Base-by-base conservation (phyloP, 176 grass and related monocot species). In the Raddia guianensis region DNA sequence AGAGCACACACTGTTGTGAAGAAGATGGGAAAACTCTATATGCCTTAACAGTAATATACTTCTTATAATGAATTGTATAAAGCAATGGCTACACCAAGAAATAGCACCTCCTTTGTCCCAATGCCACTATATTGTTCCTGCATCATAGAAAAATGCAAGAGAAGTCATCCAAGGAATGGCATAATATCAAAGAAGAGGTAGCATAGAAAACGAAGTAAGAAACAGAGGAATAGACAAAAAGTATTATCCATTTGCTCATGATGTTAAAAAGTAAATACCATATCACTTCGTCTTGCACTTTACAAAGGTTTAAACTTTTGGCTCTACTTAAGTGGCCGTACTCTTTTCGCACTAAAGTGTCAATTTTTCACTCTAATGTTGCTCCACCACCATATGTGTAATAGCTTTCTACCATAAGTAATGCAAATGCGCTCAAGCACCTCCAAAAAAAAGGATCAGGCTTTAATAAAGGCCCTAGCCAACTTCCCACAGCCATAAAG, bases 41-140 rank as follows among this genome's bases (percentile, higher is more conserved):
- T 70, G 49, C 2, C 20, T 72, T 3, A 43, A 15, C 6, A 54
- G 18, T 0, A 34, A 56, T 69, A 8, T 59, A 67, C n/a, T 37
- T 72, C 43, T 53, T 47, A 79, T 73, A 50, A 44, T 10, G 56
- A 84, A 74, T 9, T 42, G 48, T 71, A 43, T 16, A 81, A 21
- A 60, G 42, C 6, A 47, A 43, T 34, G 37, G 58, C 45, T 48
- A 66, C 6, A 85, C 33, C 20, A 75, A 63, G 35, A 88, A 79
- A 34, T 27, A 74, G 55, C 79, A 97, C 92, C 95, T 97, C 95
- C 11, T 92, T 85, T 73, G 87, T 92, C 87, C 77, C 82, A 9
- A 94, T 68, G 81, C 81, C 90, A 85, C 3, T 61, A 72, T 94
- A 89, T 37, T 89, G 66, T 70, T 69, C 87, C 95, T 97, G 90